phyloP scores from a whole-genome alignment of 106 monocot genomes.

The Acanthochlamys bracteata region DNA sequence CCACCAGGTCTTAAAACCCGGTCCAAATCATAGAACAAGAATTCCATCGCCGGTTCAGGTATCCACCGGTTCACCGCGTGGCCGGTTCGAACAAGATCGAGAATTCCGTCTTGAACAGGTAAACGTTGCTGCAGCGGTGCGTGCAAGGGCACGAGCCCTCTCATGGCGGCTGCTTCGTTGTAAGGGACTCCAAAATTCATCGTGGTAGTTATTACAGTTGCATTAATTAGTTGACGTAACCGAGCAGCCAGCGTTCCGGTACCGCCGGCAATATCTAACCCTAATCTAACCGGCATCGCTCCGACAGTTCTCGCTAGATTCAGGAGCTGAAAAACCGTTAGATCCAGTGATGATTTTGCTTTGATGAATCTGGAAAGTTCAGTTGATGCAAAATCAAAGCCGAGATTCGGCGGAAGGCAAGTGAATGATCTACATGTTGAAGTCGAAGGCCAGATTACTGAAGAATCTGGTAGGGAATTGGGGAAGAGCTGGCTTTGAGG shows the following conservation, averaged over 20 bases:
- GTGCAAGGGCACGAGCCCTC: conserved; percentile 73
- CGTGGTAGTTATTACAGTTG: conserved; percentile 70
- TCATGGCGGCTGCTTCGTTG: conserved; percentile 60
- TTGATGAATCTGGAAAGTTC: conserved; percentile 39
- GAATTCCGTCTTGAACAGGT: conserved; percentile 51
- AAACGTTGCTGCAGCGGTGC: conserved; percentile 88
- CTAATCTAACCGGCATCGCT: conserved; percentile 50
- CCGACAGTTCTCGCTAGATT: conserved; percentile 24
- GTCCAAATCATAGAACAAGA: conserved; percentile 73
- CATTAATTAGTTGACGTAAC: conserved; percentile 36
- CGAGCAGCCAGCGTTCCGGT: conserved; percentile 56
- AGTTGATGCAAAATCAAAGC: conserved; percentile 23
- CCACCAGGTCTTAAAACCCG: conserved; percentile 71
- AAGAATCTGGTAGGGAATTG: conserved; percentile 42
- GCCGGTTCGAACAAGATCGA: conserved; percentile 79
- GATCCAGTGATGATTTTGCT: conserved; percentile 54
- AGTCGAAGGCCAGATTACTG: conserved; percentile 43
- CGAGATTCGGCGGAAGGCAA: conserved; percentile 31
- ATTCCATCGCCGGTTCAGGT: conserved; percentile 58
- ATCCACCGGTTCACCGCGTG: conserved; percentile 98
- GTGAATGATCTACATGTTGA: conserved; percentile 44
- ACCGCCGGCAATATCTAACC: conserved; percentile 72
- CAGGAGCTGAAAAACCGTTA: conserved; percentile 60
- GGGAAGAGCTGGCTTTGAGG: conserved; percentile 6
- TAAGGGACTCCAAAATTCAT: conserved; percentile 56